Base-by-base conservation (phyloP, 2,329 filamentous ascomycete species). In the Colletotrichum costaricense region DNA sequence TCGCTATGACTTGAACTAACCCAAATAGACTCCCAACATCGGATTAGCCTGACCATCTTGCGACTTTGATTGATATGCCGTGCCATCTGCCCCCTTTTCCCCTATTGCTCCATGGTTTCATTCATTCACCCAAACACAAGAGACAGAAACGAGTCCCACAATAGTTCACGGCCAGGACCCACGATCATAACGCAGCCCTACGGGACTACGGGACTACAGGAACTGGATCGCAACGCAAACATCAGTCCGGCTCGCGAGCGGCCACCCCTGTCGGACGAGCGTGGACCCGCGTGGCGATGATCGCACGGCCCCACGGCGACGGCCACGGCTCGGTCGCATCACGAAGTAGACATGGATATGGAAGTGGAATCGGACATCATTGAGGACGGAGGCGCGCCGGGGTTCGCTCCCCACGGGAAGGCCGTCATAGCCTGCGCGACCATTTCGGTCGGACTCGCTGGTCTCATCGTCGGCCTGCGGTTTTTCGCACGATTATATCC, bases 401-500 rank as follows among this genome's bases (percentile, higher is more conserved):
- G 62, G 4, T 9, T 70, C 12, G 52, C 68, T 7, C 62, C 68
- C 14, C 54, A 56, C 5, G 68, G 62, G 7, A 42, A 70, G 54
- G 63, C 57, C 19, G 63, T 74, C 42, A 74, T 74, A 6, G 69
- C 59, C 1, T 72, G 63, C n/a, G 33, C 69, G 38, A 46, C 64
- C 3, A 52, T 62, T 14, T 16, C 56, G 22, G 46, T 60, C 0
- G 68, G 22, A 7, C n/a, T 74, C 4, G 57, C 72, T 16, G 72
- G 68, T 1, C 26, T 74, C 4, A 46, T 72, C 3, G 63, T 74
- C 33, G 69, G 63, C 9, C 26, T 74, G 58, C 42, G 72, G 1
- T 74, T 74, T 33, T 74, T 67, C 33, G 65, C 69, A 9, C 68
- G 72, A 5, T 42, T 70, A 2, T 60, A 49, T 11, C 57, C 69